Base-by-base conservation (phyloP, 1,139 yeast species). In the Groenewaldozyma sp. region DNA sequence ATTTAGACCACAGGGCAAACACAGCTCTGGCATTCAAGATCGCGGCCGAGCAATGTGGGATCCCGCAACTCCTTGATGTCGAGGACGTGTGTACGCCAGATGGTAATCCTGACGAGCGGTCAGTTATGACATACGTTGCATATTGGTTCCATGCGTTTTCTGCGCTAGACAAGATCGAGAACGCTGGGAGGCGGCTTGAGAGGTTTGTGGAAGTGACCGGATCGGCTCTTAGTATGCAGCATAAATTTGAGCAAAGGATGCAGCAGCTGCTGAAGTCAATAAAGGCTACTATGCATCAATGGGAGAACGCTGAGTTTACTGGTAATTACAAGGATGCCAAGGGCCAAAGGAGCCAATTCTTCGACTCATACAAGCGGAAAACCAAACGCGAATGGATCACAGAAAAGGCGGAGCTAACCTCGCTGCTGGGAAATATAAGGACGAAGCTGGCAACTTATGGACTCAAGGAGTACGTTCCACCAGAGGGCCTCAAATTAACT, bases 101-200 rank as follows among this genome's bases (percentile, higher is more conserved):
- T 14, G 31, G 19, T 19, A 67, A 65, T 20, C 82, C 82, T 0
- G 86, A 79, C 50, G 87, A 80, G 51, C 71, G 76, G 47, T 71
- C 80, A 34, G 64, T 80, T n/a, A 68, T 79, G 51, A 72, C 80
- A 14, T 78, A 75, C 53, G 61, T 78, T n/a, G 70, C 80, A 20
- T 76, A 78, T 51, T 76, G 82, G 78, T 78, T 71, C 57, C 77
- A 75, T 44, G 68, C 68, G 52, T 65, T 79, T 42, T 60, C 65
- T 4, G 64, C 62, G 1, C 47, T 63, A 34, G 67, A 64, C 49
- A 57, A 46, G 50, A 58, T 51, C 38, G 68, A 64, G 40, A 61
- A 65, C 3, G 68, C 70, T 4, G 68, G 68, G 11, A 48, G 68
- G 16, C 54, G 67, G 9, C 49, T 65, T 10, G 68, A 63, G 41